These are phyloP conservation scores for Eutypa lata DNA, from an alignment of 2,329 filamentous ascomycete genomes.

Conservation along the genomic window DNA sequence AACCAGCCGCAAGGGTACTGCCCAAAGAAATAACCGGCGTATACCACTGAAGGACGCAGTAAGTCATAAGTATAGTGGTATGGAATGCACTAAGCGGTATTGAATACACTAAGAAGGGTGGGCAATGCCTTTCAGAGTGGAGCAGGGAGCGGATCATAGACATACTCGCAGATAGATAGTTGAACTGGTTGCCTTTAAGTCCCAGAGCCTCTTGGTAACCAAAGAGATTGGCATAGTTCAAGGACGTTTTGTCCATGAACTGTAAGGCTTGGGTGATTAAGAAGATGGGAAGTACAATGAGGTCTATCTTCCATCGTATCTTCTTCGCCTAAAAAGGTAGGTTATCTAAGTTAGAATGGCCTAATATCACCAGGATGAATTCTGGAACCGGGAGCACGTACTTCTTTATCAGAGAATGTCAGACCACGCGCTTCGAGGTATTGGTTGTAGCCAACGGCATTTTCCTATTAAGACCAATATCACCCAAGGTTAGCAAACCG, in stretches of 20 bases:
- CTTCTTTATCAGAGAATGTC: constrained; percentile 16
- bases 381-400: not conserved
- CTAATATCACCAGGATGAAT: too few species aligned
- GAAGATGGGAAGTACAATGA: constrained; percentile 27
- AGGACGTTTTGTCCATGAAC: constrained; percentile 28
- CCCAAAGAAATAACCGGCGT: constrained; percentile 38
- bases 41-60: constrained; percentile 29
- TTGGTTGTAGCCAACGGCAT: constrained; percentile 16
- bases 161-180: constrained; percentile 31
- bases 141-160: too few species aligned
- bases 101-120: too few species aligned
- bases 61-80: constrained; percentile 3
- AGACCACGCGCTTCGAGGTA: constrained; percentile 13
- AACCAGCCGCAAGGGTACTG: constrained; percentile 39
- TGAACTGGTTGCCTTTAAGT: constrained; percentile 32
- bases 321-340: constrained; percentile 3
- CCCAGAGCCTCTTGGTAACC: constrained; percentile 31
- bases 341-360: too few species aligned
- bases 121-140: too few species aligned
- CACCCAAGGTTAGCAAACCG: too few species aligned
- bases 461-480: constrained; percentile 1
- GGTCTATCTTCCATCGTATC: constrained; percentile 29
- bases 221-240: constrained; percentile 33
- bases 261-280: constrained; percentile 29
- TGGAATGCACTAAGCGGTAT: too few species aligned